Percentiles rank a stretch among this genome's conserved stretches.
phyloP scores from a whole-genome alignment of 2,329 filamentous ascomycete genomes.

The Alternaria rosae region DNA sequence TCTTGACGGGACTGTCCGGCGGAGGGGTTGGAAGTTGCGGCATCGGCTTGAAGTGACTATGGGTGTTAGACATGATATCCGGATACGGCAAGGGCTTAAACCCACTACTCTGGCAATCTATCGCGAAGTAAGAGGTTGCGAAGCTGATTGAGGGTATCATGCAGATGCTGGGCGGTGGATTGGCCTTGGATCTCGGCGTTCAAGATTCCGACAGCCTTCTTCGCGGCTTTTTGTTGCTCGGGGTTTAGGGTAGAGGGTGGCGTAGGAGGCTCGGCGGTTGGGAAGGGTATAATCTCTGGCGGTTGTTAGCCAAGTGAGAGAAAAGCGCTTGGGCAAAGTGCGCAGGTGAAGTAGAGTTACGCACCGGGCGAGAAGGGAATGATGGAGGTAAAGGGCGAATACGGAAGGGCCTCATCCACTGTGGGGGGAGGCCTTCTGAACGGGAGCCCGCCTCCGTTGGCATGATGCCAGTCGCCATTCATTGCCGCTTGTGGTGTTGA shows the following conservation, averaged over 20 bases:
- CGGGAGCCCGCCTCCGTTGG: constrained; percentile 43
- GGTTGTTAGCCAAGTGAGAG: constrained; percentile 35
- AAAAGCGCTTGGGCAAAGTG: constrained; percentile 9
- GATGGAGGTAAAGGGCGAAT: constrained; percentile 81
- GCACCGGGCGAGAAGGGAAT: constrained; percentile 79
- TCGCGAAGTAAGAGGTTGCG: constrained; percentile 75
- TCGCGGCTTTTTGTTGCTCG: constrained; percentile 59
- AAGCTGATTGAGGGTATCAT: constrained; percentile 76
- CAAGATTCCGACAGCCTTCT: constrained; percentile 68
- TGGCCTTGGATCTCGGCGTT: constrained; percentile 72
- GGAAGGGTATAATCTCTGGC: constrained; percentile 57
- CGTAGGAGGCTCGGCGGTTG: constrained; percentile 51
- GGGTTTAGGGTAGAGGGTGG: constrained; percentile 46
- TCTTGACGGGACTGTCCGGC: constrained; percentile 34
- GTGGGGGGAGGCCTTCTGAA: constrained; percentile 54
- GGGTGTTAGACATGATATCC: constrained; percentile 17
- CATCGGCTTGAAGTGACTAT: constrained; percentile 44
- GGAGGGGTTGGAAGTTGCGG: constrained; percentile 42
- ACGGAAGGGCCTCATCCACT: constrained; percentile 80
- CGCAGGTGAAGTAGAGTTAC: constrained; percentile 35
- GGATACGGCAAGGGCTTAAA: constrained; percentile 23
- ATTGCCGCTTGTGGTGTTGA: constrained; percentile 25
- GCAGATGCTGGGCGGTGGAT: constrained; percentile 69
- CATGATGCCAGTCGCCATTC: constrained; percentile 43
- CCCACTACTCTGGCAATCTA: constrained; percentile 73